Evolutionary conservation across 176 grass and related monocot species (phyloP).

Genomic region (Rhipidocladum racemiflorum): DNA sequence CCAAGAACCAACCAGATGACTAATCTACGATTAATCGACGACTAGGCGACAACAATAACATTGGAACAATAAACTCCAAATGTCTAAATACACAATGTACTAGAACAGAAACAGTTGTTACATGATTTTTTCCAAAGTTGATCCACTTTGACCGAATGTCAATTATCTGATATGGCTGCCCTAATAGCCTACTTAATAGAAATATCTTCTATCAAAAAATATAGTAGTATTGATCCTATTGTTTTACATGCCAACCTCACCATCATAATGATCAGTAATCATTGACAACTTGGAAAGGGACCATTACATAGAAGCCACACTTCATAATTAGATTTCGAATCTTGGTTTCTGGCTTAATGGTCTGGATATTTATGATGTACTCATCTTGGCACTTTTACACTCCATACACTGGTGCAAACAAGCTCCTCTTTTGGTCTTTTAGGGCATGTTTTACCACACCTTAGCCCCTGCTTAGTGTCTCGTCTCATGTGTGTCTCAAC

Average conservation of each 20-base stretch:
- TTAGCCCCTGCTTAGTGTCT: not conserved
- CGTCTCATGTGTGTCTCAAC: not conserved
- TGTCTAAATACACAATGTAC: slow-evolving; percentile 7
- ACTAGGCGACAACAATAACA: too few species aligned
- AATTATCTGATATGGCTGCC: slow-evolving; percentile 8
- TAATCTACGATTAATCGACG: too few species aligned
- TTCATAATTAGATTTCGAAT: not conserved
- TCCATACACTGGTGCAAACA: not conserved
- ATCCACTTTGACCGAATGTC: not conserved
- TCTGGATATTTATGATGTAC: not conserved
- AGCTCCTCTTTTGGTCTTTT: not conserved
- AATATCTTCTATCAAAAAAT: not conserved
- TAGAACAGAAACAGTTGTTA: slow-evolving; percentile 1
- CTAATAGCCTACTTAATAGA: slow-evolving; percentile 2
- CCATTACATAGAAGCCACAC: not conserved
- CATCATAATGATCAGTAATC: not conserved
- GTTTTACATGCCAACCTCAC: not conserved
- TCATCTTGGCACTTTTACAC: not conserved
- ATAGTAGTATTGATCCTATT: not conserved
- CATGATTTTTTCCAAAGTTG: not conserved
- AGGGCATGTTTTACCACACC: not conserved
- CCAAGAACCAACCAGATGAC: too few species aligned
- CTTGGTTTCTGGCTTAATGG: not conserved
- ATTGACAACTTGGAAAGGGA: not conserved
- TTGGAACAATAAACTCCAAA: slow-evolving; percentile 7